These are phyloP conservation scores for Sphaceloma murrayae DNA, from an alignment of 2,329 filamentous ascomycete genomes.

Conservation along the genomic window DNA sequence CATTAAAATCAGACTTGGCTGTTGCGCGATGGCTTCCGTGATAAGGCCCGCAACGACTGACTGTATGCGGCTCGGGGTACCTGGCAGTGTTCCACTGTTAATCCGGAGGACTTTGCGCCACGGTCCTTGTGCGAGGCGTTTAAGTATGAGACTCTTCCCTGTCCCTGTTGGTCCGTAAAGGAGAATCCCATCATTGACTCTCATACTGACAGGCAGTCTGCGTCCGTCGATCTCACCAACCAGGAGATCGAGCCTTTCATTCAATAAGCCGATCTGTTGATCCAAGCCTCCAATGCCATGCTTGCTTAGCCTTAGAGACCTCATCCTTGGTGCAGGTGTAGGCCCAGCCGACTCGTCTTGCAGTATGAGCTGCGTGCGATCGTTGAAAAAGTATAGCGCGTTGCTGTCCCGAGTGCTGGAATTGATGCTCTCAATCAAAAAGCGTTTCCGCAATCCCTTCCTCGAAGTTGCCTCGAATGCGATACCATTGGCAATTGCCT, in stretches of 20 bases:
- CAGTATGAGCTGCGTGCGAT: slow-evolving; percentile 25
- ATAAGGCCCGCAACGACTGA: slow-evolving; percentile 56
- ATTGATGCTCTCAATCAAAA: slow-evolving; percentile 50
- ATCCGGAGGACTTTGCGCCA: slow-evolving; percentile 64
- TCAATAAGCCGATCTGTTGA: slow-evolving; percentile 54
- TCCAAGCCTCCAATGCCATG: slow-evolving; percentile 59
- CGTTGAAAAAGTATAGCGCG: slow-evolving; percentile 19
- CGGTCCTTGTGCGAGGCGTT: slow-evolving; percentile 52
- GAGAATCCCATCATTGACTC: slow-evolving; percentile 50
- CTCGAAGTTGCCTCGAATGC: slow-evolving; percentile 55
- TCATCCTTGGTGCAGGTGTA: slow-evolving; percentile 7
- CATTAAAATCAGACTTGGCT: slow-evolving; percentile 70
- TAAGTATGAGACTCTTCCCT: slow-evolving; percentile 69
- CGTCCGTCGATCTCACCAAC: slow-evolving; percentile 22
- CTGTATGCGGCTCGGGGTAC: slow-evolving; percentile 33
- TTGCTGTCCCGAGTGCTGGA: slow-evolving; percentile 20
- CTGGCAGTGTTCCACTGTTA: slow-evolving; percentile 34
- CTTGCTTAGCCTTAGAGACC: slow-evolving; percentile 26
- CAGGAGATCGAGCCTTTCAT: slow-evolving; percentile 48
- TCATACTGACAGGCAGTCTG: slow-evolving; percentile 22
- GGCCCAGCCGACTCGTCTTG: slow-evolving; percentile 19
- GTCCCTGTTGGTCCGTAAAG: slow-evolving; percentile 76
- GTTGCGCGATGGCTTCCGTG: slow-evolving; percentile 54
- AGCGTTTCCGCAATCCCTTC: slow-evolving; percentile 50
- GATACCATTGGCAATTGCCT: slow-evolving; percentile 61